Conservation (phyloP, 306 rosid species). For the Glycine soja region DNA sequence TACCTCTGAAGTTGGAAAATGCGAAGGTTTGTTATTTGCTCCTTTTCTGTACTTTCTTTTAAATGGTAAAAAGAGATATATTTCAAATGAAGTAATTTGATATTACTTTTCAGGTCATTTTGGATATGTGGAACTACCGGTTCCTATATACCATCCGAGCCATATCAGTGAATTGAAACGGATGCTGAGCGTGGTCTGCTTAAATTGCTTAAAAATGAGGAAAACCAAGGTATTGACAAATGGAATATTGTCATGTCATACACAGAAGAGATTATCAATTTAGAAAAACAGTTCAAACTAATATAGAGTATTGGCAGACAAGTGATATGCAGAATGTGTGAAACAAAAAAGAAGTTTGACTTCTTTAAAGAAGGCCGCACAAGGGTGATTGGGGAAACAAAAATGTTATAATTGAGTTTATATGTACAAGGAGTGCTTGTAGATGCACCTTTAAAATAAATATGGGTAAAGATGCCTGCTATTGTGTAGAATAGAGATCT, state of each 20-base stretch:
- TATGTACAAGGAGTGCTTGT: no score
- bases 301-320: not conserved
- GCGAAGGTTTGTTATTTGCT: slow-evolving; percentile 73
- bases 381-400: not conserved
- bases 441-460: no score
- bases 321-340: not conserved
- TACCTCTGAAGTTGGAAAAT: slow-evolving; percentile 80
- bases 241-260: no score
- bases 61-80: not conserved
- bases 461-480: not conserved
- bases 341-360: not conserved
- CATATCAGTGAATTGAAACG: slow-evolving; percentile 75
- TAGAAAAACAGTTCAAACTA: not conserved
- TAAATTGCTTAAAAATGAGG: slow-evolving; percentile 77
- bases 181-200: slow-evolving; percentile 74
- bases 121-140: slow-evolving; percentile 85
- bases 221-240: slow-evolving; percentile 69
- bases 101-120: slow-evolving; percentile 80
- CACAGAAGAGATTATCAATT: not conserved
- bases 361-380: not conserved
- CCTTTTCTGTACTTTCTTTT: slow-evolving; percentile 31
- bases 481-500: not conserved
- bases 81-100: slow-evolving; percentile 19
- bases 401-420: no score
- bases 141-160: slow-evolving; percentile 89